Base-by-base conservation (phyloP, 768 basidiomycete species). In the Phlegmacium glaucopus region DNA sequence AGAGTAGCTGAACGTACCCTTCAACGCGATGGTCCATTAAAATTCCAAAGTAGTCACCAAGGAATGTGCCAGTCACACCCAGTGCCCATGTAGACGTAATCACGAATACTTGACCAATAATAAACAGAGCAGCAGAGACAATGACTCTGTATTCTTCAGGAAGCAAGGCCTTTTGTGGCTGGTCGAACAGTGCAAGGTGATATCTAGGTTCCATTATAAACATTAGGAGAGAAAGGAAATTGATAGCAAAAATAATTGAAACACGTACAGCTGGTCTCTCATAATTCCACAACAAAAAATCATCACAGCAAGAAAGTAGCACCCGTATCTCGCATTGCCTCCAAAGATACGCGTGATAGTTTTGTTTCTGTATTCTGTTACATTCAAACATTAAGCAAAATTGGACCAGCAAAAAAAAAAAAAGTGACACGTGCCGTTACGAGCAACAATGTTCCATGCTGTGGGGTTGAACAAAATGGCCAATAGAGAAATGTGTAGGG, bases 391-490 rank as follows among this genome's bases (percentile, higher is more conserved):
- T 32, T 32, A 8, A 32, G 4, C 11, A 34, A 30, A 18, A 8
- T 38, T 32, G n/a, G n/a, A n/a, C n/a, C 36, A 32, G 8, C 30
- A 32, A 34, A 34, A 6, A 6, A 6, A 34, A 34, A 34, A 10
- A 34, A 34, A 34, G 28, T 42, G 30, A 52, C n/a, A 69, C 81
- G 41, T 52, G 93, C 93, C 93, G 70, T 94, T 92, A 47, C 83
- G 85, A 18, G 95, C 95, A 25, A 94, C 82, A 52, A 93, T 82
- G 66, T 99, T 99, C 95, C 95, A 99, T 49, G 87, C 93, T 1
- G 84, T 83, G 0, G 95, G 95, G 59, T 97, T 97, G 73, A 97
- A 97, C 2, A 81, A 61, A 41, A 95, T 90, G 49, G 86, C 65
- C 4, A 78, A 66, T n/a, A 93, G 51, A 0, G 82, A 80, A 13